phyloP scores from a whole-genome alignment of 805 yeast genomes.

The Candida rishiriensis region DNA sequence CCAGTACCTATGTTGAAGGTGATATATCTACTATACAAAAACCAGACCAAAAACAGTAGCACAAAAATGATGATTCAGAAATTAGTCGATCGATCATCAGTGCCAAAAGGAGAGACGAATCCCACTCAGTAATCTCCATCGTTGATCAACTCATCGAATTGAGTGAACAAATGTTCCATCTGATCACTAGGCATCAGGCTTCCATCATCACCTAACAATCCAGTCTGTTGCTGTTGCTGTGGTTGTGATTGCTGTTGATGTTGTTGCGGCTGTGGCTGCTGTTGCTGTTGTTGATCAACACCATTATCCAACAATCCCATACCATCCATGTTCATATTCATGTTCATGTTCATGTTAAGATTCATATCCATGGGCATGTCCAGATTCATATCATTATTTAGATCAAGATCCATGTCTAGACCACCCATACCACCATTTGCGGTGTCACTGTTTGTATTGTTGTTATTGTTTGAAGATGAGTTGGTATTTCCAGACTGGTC shows the following conservation, averaged over 20 bases:
- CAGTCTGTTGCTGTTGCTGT: constrained; percentile 1
- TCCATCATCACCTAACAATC: constrained; percentile 8
- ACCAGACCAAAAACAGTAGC: no score
- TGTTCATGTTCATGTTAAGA: no score
- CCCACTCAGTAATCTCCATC: constrained; percentile 5
- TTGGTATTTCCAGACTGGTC: constrained; percentile 5
- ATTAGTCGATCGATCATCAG: background rate
- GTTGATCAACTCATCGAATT: constrained; percentile 29
- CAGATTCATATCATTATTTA: background rate
- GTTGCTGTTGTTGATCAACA: background rate
- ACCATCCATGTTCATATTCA: constrained; percentile 8
- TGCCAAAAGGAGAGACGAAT: no score
- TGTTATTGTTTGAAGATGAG: background rate
- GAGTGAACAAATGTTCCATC: constrained; percentile 29
- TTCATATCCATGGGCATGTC: no score
- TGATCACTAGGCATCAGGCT: constrained; percentile 25
- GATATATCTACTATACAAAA: no score
- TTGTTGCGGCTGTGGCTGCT: constrained; percentile 1
- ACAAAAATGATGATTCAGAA: background rate
- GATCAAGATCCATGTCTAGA: background rate
- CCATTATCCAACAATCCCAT: constrained; percentile 7
- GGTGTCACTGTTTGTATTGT: background rate
- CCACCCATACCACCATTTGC: background rate
- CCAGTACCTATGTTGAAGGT: no score
- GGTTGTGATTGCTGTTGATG: constrained; percentile 1